Percentiles rank a stretch among this genome's conserved stretches.
Evolutionary conservation across 129 eudicot species (phyloP).

Genomic region (Centaurea solstitialis): DNA sequence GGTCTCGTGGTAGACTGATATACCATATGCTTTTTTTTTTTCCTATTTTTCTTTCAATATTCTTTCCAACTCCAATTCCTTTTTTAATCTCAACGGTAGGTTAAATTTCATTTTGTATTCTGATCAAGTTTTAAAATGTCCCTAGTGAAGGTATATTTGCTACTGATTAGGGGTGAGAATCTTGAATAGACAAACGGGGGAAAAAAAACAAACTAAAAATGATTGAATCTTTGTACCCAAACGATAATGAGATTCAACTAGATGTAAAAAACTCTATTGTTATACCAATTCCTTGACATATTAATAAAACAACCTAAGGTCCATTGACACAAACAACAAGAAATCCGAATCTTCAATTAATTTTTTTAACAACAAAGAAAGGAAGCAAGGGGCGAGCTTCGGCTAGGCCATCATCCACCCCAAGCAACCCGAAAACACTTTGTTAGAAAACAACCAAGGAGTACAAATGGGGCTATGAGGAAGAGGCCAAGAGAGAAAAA

Average conservation of each 20-base stretch:
- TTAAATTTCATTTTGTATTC: too few relatives aligned
- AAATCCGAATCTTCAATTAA: background rate
- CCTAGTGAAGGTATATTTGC: background rate
- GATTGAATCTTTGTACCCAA: background rate
- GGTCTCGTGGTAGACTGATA: background rate
- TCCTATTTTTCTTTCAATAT: too few relatives aligned
- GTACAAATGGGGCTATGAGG: too few relatives aligned
- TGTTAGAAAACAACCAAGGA: too few relatives aligned
- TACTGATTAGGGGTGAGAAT: background rate
- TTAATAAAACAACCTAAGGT: background rate
- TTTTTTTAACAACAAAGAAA: too few relatives aligned
- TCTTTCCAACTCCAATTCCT: too few relatives aligned
- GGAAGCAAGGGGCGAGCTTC: too few relatives aligned
- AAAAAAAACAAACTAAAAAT: background rate
- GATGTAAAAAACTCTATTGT: background rate
- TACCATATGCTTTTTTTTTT: background rate
- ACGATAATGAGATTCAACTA: background rate
- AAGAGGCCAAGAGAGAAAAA: too few relatives aligned
- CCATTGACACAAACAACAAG: background rate
- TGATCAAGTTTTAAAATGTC: too few relatives aligned
- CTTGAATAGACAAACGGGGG: background rate
- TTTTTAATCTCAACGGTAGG: too few relatives aligned
- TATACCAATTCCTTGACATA: background rate
- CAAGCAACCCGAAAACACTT: too few relatives aligned
- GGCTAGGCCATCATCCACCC: too few relatives aligned